A percentile compares a stretch with the other conserved stretches of the same genome.
Evolutionary conservation across 1,139 yeast genomes (phyloP).

Genomic region (Pneumocystis murina): DNA sequence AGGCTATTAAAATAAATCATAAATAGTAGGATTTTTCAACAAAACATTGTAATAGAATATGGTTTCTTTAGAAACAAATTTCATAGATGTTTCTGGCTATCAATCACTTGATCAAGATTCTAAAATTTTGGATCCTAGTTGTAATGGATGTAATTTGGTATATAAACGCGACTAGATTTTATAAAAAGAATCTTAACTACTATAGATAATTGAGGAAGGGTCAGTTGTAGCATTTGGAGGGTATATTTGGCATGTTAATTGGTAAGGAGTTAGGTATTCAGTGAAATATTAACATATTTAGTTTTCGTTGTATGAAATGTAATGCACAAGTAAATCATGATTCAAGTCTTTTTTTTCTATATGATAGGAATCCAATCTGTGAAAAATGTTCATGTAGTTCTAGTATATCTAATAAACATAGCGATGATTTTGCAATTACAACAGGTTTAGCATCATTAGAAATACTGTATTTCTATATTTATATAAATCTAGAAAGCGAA

Average conservation of each 20-base stretch:
- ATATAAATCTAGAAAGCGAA: constrained; percentile 42
- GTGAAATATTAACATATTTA: constrained; percentile 9
- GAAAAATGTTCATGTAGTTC: constrained; percentile 83
- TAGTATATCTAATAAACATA: constrained; percentile 72
- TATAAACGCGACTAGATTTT: background rate
- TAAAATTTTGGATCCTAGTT: background rate
- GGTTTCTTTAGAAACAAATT: background rate
- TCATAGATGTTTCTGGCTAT: background rate
- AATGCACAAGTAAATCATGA: constrained; percentile 63
- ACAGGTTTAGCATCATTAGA: constrained; percentile 27
- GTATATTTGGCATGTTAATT: constrained; percentile 67
- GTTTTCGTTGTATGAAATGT: constrained; percentile 76
- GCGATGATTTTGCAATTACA: constrained; percentile 87
- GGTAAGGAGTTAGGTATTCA: constrained; percentile 23
- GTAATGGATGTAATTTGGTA: constrained; percentile 1
- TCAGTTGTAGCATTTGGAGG: constrained; percentile 13
- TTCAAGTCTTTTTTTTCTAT: constrained; percentile 76
- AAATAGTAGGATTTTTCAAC: background rate
- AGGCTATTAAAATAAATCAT: background rate
- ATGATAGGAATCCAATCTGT: constrained; percentile 84
- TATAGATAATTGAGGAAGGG: constrained; percentile 11
- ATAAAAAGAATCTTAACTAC: background rate
- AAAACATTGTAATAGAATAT: background rate
- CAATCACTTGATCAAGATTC: background rate
- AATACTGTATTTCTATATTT: background rate